Evolutionary conservation across 106 monocot species (phyloP), one percentile per base, ranked within the genome.

Genomic region (Xerophyta viscosa): DNA sequence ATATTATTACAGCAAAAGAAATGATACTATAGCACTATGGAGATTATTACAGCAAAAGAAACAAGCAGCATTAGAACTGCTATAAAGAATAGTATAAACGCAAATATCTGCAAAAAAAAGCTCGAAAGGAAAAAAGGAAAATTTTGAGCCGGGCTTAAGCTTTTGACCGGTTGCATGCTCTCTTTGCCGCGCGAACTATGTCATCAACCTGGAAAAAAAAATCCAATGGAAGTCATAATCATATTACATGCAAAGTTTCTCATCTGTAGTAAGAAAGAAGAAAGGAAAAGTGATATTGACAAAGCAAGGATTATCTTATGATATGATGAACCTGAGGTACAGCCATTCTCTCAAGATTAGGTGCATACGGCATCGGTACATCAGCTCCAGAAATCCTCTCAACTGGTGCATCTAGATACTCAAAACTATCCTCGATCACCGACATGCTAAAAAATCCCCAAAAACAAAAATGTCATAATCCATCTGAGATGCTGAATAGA

Each of bases 341-440:
- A 15, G 88, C 88, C 72, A 96, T 59, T 63, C 89, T 81, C 76
- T 96, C 96, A 22, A 96, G 82, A 57, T 88, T 96, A 21, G 82
- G 66, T 20, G 96, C 96, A 53, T 88, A 96, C 20, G 96, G 89
- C 89, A 79, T 96, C 4, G 96, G 96, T 24, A 96, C 89, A 64
- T 96, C 96, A 20, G 96, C 96, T 41, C 85, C 96, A 46, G 85
- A 60, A 25, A 96, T 85, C 60, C 96, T 88, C 78, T 96, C 85
- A 21, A 89, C 82, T 3, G 96, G 79, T 22, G 89, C 88, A 57
- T 96, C 96, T 5, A 96, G 81, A 61, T 85, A 96, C 19, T 76
- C 82, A 53, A 96, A 96, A 50, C 96, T 84, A 60, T 89, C 96
- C 62, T 96, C 88, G 19, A 89, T 31, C 6, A 96, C 89, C 21